phyloP scores from a whole-genome alignment of 805 yeast genomes.

The Metschnikowia dekortorum region DNA sequence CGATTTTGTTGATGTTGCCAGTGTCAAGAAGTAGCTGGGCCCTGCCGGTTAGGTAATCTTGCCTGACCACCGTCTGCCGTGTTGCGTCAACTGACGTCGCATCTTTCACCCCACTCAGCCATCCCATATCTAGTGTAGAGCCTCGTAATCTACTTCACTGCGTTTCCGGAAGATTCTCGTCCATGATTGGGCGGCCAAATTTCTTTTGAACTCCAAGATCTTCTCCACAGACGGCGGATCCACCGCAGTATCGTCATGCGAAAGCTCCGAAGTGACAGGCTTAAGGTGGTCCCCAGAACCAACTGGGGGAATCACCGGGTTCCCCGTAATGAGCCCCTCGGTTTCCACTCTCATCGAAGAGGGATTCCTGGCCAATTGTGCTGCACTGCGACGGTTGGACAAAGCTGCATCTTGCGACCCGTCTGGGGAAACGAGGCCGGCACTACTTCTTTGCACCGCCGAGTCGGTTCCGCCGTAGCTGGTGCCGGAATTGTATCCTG shows the following conservation, averaged over 20 bases:
- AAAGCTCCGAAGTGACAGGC: slow-evolving; percentile 14
- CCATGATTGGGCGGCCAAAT: slow-evolving; percentile 8
- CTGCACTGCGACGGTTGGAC: slow-evolving; percentile 24
- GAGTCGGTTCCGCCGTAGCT: slow-evolving; percentile 14
- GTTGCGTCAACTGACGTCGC: not conserved
- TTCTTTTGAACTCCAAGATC: slow-evolving; percentile 10
- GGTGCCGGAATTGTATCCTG: slow-evolving; percentile 19
- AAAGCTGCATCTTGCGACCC: slow-evolving; percentile 3
- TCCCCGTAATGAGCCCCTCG: slow-evolving; percentile 30
- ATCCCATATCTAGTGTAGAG: not conserved
- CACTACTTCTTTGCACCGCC: slow-evolving; percentile 7
- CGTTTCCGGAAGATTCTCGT: slow-evolving; percentile 1
- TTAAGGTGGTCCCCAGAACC: slow-evolving; percentile 10
- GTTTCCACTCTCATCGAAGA: slow-evolving; percentile 27
- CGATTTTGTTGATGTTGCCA: too few species aligned
- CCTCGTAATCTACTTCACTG: slow-evolving; percentile 7
- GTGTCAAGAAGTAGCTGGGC: too few species aligned
- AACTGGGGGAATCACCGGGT: slow-evolving; percentile 17
- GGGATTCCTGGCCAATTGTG: slow-evolving; percentile 42
- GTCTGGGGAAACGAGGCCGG: slow-evolving; percentile 3
- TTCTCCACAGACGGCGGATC: slow-evolving; percentile 17
- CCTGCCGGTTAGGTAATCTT: not conserved
- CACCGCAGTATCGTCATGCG: slow-evolving; percentile 15
- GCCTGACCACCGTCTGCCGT: not conserved
- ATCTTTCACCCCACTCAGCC: not conserved